A percentile compares a stretch with the other conserved stretches of the same genome.
Conservation (phyloP, 2,329 filamentous ascomycete genomes). For the Fusarium xylarioides region DNA sequence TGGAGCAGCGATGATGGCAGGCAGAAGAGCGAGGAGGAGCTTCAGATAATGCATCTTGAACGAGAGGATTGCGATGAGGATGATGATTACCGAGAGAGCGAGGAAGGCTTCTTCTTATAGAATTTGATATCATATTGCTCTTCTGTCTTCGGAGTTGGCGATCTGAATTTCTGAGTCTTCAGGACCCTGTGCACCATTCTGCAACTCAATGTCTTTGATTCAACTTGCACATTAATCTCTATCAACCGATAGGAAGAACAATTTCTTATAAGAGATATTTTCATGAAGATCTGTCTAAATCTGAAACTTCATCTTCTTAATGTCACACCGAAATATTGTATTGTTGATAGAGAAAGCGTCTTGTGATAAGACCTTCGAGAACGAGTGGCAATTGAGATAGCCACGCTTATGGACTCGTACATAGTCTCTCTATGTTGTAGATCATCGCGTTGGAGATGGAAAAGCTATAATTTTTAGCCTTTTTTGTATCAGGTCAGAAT, state of each 20-base stretch:
- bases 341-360: background rate
- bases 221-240: slow-evolving; percentile 26
- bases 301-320: background rate
- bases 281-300: slow-evolving; percentile 5
- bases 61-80: background rate
- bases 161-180: background rate
- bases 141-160: background rate
- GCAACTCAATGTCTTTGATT: slow-evolving; percentile 28
- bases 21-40: slow-evolving; percentile 31
- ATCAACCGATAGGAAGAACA: background rate
- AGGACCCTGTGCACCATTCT: slow-evolving; percentile 9
- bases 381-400: slow-evolving; percentile 22
- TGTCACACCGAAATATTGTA: background rate
- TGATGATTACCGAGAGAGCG: background rate
- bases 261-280: background rate
- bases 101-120: slow-evolving; percentile 7
- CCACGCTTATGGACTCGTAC: slow-evolving; percentile 2
- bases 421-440: background rate
- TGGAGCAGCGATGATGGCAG: slow-evolving; percentile 24
- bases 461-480: background rate
- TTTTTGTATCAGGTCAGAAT: background rate
- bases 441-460: background rate
- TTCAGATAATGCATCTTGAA: slow-evolving; percentile 34
- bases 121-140: background rate
- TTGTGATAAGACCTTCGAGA: background rate